These are phyloP conservation scores for Barbarea vulgaris DNA, from an alignment of 345 rosid species.

Conservation along the genomic window DNA sequence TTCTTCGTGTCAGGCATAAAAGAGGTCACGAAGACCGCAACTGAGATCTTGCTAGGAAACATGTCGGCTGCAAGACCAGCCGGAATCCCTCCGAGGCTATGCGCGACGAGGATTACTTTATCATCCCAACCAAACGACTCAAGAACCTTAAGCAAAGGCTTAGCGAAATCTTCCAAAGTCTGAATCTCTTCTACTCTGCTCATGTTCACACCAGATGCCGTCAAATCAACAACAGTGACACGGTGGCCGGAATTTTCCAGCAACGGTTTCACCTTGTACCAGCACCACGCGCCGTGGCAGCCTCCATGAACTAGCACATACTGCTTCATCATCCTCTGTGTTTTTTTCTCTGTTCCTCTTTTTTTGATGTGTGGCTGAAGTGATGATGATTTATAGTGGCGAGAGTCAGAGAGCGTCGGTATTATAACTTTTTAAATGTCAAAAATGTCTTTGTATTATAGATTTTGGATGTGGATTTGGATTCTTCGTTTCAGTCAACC, in stretches of 20 bases:
- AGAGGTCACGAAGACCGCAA: constrained; percentile 35
- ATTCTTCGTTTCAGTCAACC: not conserved
- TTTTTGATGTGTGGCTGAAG: not conserved
- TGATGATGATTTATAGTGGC: not conserved
- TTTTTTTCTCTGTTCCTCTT: not conserved
- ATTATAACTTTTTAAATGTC: not conserved
- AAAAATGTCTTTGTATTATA: not conserved
- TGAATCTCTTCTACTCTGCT: constrained; percentile 48
- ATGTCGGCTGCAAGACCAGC: constrained; percentile 50
- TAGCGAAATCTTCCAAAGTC: constrained; percentile 44
- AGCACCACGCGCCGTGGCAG: constrained; percentile 65
- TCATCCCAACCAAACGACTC: constrained; percentile 40
- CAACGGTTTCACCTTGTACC: constrained; percentile 65
- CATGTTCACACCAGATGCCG: constrained; percentile 54
- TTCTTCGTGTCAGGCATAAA: constrained; percentile 39
- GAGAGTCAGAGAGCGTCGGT: not conserved
- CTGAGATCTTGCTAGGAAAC: constrained; percentile 41
- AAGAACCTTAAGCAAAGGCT: constrained; percentile 55
- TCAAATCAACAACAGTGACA: constrained; percentile 55
- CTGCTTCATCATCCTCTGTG: constrained; percentile 38
- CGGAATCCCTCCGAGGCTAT: constrained; percentile 61
- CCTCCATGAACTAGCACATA: constrained; percentile 48
- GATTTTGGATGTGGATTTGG: not conserved
- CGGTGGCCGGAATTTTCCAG: constrained; percentile 51
- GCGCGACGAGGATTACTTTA: constrained; percentile 61